Evolutionary conservation across 768 basidiomycete species (phyloP), one percentile per base, ranked within the genome.

Genomic region (Mycena alexandri): DNA sequence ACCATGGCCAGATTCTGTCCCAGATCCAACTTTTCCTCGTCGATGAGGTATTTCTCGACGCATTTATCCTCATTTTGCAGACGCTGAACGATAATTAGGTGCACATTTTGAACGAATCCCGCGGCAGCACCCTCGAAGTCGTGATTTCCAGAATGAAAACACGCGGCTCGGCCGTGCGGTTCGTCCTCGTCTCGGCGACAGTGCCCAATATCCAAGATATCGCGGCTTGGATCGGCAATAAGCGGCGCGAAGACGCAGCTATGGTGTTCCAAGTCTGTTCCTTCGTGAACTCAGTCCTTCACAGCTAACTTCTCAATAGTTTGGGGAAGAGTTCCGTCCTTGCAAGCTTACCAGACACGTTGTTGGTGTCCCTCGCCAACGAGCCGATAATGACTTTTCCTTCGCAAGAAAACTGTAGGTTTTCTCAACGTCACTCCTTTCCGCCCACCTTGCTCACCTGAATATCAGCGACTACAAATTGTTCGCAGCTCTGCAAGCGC

Each of bases 61-160:
- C 59, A 19, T 34, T 29, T 9, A 24, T 68, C 25, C 43, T 34
- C 14, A 54, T 50, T 19, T 42, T 41, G 33, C n/a, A n/a, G 61
- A 34, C 13, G 46, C 53, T 14, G 13, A 51, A 14, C 50, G n/a
- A 46, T 16, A 0, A 10, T 21, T 67, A 99, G 93, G 93, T 98
- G 2, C 97, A 99, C 75, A 90, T 97, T 62, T 84, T 99, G 21
- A 93, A 94, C 57, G 98, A 99, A 79, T 83, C 84, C 24, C 88
- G 98, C 38, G 98, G 98, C 21, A 93, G 95, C 61, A 95, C 93
- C 1, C 84, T 99, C 3, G 98, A 99, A 80, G 97, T 97, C 19
- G 88, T 99, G n/a, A 84, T 96, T 50, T 93, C 94, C 4, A 89
- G 98, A 25, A 97, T 99, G 94, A 96, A 93, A 78, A 79, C 87